Conservation (phyloP, 2,329 filamentous ascomycete species). For the Byssoonygena ceratinophila region DNA sequence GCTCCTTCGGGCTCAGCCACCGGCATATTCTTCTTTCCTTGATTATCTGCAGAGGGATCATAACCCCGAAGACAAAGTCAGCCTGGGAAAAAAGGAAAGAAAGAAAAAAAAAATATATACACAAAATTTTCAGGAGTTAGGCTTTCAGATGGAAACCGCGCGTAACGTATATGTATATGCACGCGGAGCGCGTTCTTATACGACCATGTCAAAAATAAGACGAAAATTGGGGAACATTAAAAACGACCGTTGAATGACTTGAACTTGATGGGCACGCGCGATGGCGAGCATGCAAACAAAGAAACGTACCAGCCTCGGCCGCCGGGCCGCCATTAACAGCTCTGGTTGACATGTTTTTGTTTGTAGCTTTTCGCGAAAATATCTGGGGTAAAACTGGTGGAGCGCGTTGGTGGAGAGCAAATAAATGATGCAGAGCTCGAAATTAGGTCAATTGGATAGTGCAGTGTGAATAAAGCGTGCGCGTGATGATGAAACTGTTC, state of each 20-base stretch:
- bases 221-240: background rate
- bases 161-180: no score
- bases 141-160: no score
- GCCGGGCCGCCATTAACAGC: background rate
- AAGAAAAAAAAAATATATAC: no score
- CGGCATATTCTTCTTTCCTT: conserved; percentile 1
- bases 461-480: background rate
- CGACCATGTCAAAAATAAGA: background rate
- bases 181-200: no score
- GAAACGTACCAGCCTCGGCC: conserved; percentile 2
- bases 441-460: conserved; percentile 1
- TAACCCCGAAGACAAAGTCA: no score
- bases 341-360: conserved; percentile 9
- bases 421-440: background rate
- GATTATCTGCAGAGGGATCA: background rate
- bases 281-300: background rate
- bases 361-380: background rate
- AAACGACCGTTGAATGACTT: background rate
- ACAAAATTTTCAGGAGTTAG: no score
- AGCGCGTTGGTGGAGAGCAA: background rate
- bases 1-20: background rate
- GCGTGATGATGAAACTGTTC: conserved; percentile 2
- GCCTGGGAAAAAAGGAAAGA: background rate
- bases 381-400: background rate
- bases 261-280: background rate